A percentile compares a stretch with the other conserved stretches of the same genome.
Evolutionary conservation across 2,329 filamentous ascomycete genomes (phyloP).

Genomic region (Monascus ruber): DNA sequence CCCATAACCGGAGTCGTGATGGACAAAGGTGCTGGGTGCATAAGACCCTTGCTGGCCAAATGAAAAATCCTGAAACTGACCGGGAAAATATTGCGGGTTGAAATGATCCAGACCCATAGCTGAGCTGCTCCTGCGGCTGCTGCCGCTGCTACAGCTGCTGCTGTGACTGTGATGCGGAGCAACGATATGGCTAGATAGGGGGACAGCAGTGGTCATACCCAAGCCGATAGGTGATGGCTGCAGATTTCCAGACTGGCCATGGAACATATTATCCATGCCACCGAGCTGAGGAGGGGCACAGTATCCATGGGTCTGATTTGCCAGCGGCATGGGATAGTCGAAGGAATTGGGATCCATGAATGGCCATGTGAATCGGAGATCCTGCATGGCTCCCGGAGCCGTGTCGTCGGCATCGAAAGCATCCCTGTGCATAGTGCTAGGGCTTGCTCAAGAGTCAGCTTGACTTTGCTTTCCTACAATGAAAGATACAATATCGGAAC

Average conservation of each 20-base stretch:
- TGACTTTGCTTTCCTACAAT: not conserved
- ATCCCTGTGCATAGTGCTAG: slow-evolving; percentile 32
- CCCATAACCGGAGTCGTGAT: slow-evolving; percentile 70
- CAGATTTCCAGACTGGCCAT: slow-evolving; percentile 72
- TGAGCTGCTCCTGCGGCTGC: not conserved
- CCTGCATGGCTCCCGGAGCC: slow-evolving; percentile 66
- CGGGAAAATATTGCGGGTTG: slow-evolving; percentile 43
- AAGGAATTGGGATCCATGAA: slow-evolving; percentile 77
- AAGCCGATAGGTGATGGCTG: slow-evolving; percentile 69
- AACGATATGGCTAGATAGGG: slow-evolving; percentile 57
- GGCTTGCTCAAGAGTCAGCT: slow-evolving; percentile 18
- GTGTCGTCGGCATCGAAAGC: slow-evolving; percentile 66
- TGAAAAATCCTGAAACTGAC: slow-evolving; percentile 55
- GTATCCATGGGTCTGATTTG: slow-evolving; percentile 68
- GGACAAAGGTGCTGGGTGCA: slow-evolving; percentile 68
- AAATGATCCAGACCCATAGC: slow-evolving; percentile 58
- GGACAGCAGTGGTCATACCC: slow-evolving; percentile 68
- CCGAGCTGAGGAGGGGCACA: slow-evolving; percentile 73
- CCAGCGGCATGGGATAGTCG: slow-evolving; percentile 60
- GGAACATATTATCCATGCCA: slow-evolving; percentile 64
- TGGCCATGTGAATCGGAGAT: slow-evolving; percentile 84
- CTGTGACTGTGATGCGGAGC: slow-evolving; percentile 46
- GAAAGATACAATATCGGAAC: not conserved
- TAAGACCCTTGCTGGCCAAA: slow-evolving; percentile 55
- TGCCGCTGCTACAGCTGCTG: not conserved